A percentile compares a stretch with the other conserved stretches of the same genome.
Conservation (phyloP, 305 asterid genomes). For the Fraxinus dipetala region DNA sequence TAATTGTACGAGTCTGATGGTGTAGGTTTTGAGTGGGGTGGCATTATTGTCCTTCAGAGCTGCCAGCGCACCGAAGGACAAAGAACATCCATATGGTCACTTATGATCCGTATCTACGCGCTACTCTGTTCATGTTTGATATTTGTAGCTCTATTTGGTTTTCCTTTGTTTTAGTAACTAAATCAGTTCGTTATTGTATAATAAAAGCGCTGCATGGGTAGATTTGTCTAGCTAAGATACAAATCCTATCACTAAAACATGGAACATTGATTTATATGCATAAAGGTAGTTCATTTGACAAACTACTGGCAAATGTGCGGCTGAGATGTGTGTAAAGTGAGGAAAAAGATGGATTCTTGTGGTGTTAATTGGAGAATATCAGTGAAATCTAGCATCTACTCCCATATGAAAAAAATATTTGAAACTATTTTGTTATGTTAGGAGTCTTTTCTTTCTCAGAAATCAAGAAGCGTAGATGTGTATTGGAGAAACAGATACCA, state of each 20-base stretch:
- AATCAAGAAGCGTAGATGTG: background rate
- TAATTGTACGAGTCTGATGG: slow-evolving; percentile 20
- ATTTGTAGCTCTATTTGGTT: slow-evolving; percentile 24
- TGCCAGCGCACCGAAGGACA: slow-evolving; percentile 90
- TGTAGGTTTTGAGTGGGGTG: slow-evolving; percentile 94
- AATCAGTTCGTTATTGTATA: background rate
- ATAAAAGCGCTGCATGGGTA: background rate
- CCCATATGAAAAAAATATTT: background rate
- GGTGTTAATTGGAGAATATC: background rate
- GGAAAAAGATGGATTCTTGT: background rate
- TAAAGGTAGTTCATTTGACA: background rate
- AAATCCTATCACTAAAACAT: background rate
- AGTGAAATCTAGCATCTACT: background rate
- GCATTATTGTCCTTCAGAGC: slow-evolving; percentile 86
- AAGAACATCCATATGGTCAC: slow-evolving; percentile 99
- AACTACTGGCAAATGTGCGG: background rate
- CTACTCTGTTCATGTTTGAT: slow-evolving; percentile 41
- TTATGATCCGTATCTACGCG: slow-evolving; percentile 76
- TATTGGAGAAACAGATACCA: background rate
- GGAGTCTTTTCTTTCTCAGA: background rate
- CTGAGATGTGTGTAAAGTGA: background rate
- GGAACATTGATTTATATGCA: background rate
- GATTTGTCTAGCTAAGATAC: background rate
- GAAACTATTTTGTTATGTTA: background rate
- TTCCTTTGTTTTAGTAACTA: background rate